Evolutionary conservation across 2,329 filamentous ascomycete genomes (phyloP).

Genomic region (Aspergillus calidoustus): DNA sequence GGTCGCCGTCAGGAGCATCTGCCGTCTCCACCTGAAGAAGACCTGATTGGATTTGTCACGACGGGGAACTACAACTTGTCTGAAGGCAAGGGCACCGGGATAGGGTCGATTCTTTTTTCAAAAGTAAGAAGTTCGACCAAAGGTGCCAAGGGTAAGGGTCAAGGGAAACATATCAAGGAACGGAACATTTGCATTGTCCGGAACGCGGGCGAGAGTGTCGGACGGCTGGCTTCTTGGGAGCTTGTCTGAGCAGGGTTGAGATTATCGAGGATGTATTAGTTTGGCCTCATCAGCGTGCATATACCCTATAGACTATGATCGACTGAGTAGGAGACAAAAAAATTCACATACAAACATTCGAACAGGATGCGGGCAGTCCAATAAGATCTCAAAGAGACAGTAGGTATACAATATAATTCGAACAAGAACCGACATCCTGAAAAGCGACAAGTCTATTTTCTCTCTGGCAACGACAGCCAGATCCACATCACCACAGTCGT

Average conservation of each 20-base stretch:
- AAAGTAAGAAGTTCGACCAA: slow-evolving; percentile 49
- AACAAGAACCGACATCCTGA: not conserved
- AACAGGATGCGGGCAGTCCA: not conserved
- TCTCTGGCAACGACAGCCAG: not conserved
- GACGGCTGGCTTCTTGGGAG: slow-evolving; percentile 81
- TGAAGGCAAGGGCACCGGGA: slow-evolving; percentile 73
- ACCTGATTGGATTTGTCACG: slow-evolving; percentile 89
- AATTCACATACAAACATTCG: slow-evolving; percentile 7
- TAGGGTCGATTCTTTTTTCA: slow-evolving; percentile 70
- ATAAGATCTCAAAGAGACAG: slow-evolving; percentile 17
- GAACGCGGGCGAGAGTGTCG: slow-evolving; percentile 77
- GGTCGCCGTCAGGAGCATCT: slow-evolving; percentile 43
- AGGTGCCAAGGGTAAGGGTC: slow-evolving; percentile 26
- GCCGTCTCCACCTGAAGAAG: slow-evolving; percentile 70
- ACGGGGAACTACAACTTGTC: slow-evolving; percentile 81
- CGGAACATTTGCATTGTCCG: slow-evolving; percentile 71
- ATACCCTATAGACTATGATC: slow-evolving; percentile 3
- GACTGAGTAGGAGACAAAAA: not conserved
- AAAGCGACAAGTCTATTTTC: slow-evolving; percentile 22
- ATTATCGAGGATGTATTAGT: slow-evolving; percentile 2
- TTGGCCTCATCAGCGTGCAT: slow-evolving; percentile 14
- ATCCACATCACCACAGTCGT: slow-evolving; percentile 17
- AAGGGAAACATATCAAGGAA: slow-evolving; percentile 15
- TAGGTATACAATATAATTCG: slow-evolving; percentile 28
- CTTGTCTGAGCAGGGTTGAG: slow-evolving; percentile 50